Percentiles rank a stretch among this genome's conserved stretches.
Conservation (phyloP, 2,329 filamentous ascomycete genomes). For the Cercospora citrullina region DNA sequence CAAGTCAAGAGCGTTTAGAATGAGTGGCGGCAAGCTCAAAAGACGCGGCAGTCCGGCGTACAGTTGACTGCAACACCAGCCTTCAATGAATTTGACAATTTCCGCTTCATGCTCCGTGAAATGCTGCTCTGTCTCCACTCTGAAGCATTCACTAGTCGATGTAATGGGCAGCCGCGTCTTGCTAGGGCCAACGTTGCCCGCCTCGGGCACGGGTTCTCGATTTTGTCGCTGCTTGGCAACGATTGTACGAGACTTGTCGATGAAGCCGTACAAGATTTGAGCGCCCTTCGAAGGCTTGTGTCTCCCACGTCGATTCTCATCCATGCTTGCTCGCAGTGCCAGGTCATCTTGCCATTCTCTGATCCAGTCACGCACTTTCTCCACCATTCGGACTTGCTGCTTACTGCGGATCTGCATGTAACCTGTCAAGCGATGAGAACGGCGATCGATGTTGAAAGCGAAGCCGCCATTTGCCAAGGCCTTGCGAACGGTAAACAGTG, state of each 20-base stretch:
- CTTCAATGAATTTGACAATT: constrained; percentile 68
- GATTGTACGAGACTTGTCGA: constrained; percentile 44
- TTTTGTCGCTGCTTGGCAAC: constrained; percentile 43
- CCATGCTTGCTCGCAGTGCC: constrained; percentile 33
- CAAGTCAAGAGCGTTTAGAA: constrained; percentile 62
- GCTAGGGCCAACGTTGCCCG: constrained; percentile 43
- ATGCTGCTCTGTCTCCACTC: constrained; percentile 26
- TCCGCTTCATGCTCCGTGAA: constrained; percentile 57
- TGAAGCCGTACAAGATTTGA: constrained; percentile 41
- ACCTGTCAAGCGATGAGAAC: constrained; percentile 53
- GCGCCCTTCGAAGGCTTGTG: constrained; percentile 28
- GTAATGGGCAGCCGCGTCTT: constrained; percentile 35
- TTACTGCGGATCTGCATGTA: constrained; percentile 65
- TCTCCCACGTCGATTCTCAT: constrained; percentile 14
- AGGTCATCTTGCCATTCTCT: constrained; percentile 56
- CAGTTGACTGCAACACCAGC: constrained; percentile 61
- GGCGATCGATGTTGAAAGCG: constrained; percentile 59
- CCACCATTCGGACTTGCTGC: constrained; percentile 55
- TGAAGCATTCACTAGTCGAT: constrained; percentile 28
- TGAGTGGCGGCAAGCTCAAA: constrained; percentile 62
- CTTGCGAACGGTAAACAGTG: constrained; percentile 70
- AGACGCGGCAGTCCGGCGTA: constrained; percentile 57
- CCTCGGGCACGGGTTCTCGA: constrained; percentile 37
- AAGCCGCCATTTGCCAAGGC: constrained; percentile 61
- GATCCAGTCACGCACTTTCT: constrained; percentile 54